Evolutionary conservation across 2,329 filamentous ascomycete species (phyloP).

Genomic region (Diplocarpon mali): DNA sequence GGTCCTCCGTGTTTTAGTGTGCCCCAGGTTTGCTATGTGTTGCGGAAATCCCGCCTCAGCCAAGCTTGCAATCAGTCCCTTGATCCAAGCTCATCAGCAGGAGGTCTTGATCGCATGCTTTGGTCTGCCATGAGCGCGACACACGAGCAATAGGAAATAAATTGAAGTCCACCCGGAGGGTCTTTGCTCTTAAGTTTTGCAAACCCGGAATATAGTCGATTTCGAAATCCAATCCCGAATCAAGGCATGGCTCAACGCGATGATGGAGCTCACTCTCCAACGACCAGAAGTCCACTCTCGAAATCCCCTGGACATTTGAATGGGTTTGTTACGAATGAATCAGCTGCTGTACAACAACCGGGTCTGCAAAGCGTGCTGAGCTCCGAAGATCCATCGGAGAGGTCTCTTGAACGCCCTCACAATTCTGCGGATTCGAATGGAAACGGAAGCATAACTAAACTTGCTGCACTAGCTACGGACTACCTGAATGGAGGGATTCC

Average conservation of each 20-base stretch:
- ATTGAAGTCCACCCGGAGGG: not conserved
- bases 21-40: too few relatives aligned
- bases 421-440: conserved; percentile 9
- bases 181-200: conserved; percentile 1
- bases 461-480: conserved; percentile 21
- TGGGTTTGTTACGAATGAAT: conserved; percentile 17
- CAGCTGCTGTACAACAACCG: conserved; percentile 18
- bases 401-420: conserved; percentile 8
- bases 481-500: conserved; percentile 26
- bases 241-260: conserved; percentile 20
- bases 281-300: conserved; percentile 25
- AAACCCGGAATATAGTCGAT: not conserved
- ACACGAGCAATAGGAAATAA: conserved; percentile 1
- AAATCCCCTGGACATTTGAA: conserved; percentile 19
- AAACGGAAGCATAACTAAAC: conserved; percentile 11
- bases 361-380: conserved; percentile 22
- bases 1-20: too few relatives aligned
- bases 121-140: conserved; percentile 4
- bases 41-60: not conserved
- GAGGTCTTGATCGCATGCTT: not conserved
- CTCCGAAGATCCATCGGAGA: conserved; percentile 11
- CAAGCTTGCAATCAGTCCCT: not conserved
- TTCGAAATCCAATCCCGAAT: not conserved
- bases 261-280: conserved; percentile 30
- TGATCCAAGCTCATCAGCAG: not conserved